phyloP scores from a whole-genome alignment of 1,284 basidiomycete species.

The Sporisorium sorghi region DNA sequence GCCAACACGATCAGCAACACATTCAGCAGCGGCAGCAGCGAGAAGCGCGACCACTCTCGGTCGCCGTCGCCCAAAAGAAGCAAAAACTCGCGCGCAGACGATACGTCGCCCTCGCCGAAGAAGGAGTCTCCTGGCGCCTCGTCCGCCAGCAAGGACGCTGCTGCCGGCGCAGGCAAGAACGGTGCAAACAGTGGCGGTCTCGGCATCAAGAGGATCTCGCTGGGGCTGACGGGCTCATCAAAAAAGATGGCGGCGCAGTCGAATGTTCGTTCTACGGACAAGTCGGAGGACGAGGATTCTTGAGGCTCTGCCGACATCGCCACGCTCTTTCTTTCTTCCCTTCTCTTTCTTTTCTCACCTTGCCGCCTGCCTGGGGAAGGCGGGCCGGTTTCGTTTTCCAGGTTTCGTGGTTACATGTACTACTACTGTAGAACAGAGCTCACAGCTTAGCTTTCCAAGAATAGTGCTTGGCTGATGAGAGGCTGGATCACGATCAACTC shows the following conservation, averaged over 20 bases:
- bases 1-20: constrained; percentile 49
- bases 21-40: constrained; percentile 20
- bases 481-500: not conserved
- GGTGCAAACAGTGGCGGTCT: constrained; percentile 28
- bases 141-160: constrained; percentile 9
- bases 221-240: constrained; percentile 39
- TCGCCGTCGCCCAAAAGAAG: constrained; percentile 38
- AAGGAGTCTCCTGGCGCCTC: constrained; percentile 5
- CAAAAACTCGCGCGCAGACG: constrained; percentile 16
- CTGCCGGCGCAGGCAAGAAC: constrained; percentile 13
- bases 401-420: constrained; percentile 22
- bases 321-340: not conserved
- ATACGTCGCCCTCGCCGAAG: constrained; percentile 16
- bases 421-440: constrained; percentile 39
- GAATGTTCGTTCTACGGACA: constrained; percentile 40
- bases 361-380: constrained; percentile 22
- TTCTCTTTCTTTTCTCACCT: constrained; percentile 2
- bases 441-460: not conserved
- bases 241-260: constrained; percentile 54
- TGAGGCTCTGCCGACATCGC: constrained; percentile 2
- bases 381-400: constrained; percentile 1
- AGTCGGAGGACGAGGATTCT: constrained; percentile 26
- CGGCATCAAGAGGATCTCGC: constrained; percentile 47
- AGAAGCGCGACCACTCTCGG: constrained; percentile 28
- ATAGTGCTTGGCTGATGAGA: not conserved